These are phyloP conservation scores for Gomphus bonarii DNA, from an alignment of 1,284 basidiomycete species.

Conservation along the genomic window DNA sequence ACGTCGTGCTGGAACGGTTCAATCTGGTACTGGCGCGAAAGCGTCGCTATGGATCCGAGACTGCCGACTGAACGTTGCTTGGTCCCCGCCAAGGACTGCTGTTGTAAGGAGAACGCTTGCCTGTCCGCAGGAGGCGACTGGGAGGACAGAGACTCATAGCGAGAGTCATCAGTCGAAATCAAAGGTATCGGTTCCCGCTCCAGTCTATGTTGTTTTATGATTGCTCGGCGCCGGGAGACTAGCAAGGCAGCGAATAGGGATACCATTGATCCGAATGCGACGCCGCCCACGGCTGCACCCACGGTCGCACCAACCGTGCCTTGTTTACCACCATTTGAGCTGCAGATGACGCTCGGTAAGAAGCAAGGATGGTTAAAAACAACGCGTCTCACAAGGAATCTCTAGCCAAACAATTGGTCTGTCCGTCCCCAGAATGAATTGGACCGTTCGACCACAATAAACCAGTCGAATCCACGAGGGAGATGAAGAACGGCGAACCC, in stretches of 20 bases:
- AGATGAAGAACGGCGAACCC: conserved; percentile 46
- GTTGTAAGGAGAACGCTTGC: neutral
- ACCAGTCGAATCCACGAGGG: conserved; percentile 41
- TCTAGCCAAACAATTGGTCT: conserved; percentile 28
- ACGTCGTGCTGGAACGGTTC: neutral
- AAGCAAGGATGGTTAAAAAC: neutral
- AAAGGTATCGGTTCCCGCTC: neutral
- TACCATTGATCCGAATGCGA: neutral
- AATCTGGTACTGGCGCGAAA: neutral
- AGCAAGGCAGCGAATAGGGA: neutral
- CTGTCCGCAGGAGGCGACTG: neutral
- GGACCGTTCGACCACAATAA: conserved; percentile 46
- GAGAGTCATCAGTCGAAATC: neutral
- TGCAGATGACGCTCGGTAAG: neutral
- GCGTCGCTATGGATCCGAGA: neutral
- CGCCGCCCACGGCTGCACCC: conserved; percentile 4
- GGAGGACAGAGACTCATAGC: neutral
- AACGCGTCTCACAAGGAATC: neutral
- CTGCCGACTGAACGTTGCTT: neutral
- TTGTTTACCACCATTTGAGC: neutral
- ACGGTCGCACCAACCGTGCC: neutral
- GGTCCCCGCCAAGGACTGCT: neutral
- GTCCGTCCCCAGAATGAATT: conserved; percentile 34
- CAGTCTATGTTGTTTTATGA: neutral
- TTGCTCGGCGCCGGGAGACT: neutral